Evolutionary conservation across 805 yeast genomes (phyloP).

Genomic region (Candida stauntonica): DNA sequence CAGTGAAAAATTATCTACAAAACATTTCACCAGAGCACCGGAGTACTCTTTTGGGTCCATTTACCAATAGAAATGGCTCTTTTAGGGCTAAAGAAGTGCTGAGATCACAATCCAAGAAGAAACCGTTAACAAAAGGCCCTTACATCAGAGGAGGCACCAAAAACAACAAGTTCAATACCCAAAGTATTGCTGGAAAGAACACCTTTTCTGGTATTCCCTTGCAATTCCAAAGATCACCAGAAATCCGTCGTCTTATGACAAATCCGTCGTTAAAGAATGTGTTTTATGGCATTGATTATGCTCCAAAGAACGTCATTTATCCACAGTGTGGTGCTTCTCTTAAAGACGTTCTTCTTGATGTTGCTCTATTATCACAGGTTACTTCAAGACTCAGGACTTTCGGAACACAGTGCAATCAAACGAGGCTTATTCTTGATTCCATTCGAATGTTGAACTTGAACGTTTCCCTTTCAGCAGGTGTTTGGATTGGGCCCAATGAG

Average conservation of each 20-base stretch:
- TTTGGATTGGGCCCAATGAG: slow-evolving; percentile 52
- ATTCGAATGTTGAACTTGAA: slow-evolving; percentile 46
- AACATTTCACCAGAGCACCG: slow-evolving; percentile 26
- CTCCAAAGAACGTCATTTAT: slow-evolving; percentile 48
- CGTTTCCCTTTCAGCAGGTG: slow-evolving; percentile 55
- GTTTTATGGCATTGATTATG: slow-evolving; percentile 57
- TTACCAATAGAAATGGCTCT: background rate
- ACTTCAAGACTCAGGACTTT: slow-evolving; percentile 55
- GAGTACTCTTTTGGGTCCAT: slow-evolving; percentile 16
- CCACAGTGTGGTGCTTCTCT: slow-evolving; percentile 49
- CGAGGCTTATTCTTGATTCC: slow-evolving; percentile 47
- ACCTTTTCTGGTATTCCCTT: slow-evolving; percentile 31
- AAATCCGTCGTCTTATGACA: slow-evolving; percentile 35
- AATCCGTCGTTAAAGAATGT: slow-evolving; percentile 30
- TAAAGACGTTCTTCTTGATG: slow-evolving; percentile 49
- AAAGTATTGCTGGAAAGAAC: slow-evolving; percentile 23
- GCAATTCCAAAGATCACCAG: slow-evolving; percentile 31
- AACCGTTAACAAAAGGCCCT: too few species aligned
- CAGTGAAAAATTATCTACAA: slow-evolving; percentile 28
- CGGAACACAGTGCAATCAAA: slow-evolving; percentile 61
- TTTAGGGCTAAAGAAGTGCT: background rate
- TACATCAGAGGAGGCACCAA: slow-evolving; percentile 8
- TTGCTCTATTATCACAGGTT: slow-evolving; percentile 52
- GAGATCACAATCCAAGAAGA: too few species aligned
- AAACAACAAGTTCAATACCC: slow-evolving; percentile 8